A percentile compares a stretch with the other conserved stretches of the same genome.
These are phyloP conservation scores for Neurospora tetraspora DNA, from an alignment of 495 filamentous ascomycete genomes.

Conservation along the genomic window DNA sequence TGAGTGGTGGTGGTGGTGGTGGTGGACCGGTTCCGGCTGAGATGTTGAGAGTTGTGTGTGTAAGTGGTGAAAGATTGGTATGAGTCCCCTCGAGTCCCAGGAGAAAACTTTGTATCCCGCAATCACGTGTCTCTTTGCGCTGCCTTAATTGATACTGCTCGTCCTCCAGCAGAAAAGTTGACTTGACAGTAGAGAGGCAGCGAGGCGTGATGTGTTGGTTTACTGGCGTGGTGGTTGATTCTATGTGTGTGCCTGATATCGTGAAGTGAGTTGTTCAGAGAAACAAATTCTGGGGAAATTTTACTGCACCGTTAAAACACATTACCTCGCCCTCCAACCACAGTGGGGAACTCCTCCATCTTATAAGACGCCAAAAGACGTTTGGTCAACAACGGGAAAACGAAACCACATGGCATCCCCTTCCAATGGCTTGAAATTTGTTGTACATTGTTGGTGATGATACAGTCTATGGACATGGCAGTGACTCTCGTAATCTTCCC, in stretches of 20 bases:
- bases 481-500: slow-evolving; percentile 1
- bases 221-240: background rate
- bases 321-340: background rate
- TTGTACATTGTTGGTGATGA: slow-evolving; percentile 14
- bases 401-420: background rate
- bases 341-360: background rate
- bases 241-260: background rate
- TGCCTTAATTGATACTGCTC: background rate
- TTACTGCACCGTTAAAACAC: background rate
- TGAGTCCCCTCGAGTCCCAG: background rate
- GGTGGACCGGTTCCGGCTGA: background rate
- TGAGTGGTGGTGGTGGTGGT: background rate
- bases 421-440: slow-evolving; percentile 3
- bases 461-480: slow-evolving; percentile 15
- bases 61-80: background rate
- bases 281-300: background rate
- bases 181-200: background rate
- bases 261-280: background rate
- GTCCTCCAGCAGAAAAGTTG: background rate
- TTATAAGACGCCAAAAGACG: background rate
- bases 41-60: background rate
- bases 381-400: background rate
- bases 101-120: background rate
- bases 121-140: background rate
- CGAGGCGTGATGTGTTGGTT: background rate